These are phyloP conservation scores for Dianthus caryophyllus DNA, from an alignment of 148 eudicot genomes.

Conservation along the genomic window DNA sequence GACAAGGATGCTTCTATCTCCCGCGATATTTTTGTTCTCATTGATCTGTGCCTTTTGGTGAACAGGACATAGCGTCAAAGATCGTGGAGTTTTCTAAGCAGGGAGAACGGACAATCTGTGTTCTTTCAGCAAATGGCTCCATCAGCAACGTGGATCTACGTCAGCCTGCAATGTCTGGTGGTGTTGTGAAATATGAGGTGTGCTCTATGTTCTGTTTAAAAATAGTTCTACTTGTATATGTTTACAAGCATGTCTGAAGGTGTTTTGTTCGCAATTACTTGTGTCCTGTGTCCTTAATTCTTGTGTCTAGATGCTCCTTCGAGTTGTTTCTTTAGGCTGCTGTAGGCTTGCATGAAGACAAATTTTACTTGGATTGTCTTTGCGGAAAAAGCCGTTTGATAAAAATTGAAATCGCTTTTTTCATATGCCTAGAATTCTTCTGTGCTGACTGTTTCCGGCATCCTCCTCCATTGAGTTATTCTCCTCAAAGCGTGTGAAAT, in stretches of 20 bases:
- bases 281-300: neutral
- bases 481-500: neutral
- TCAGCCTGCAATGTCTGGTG: constrained; percentile 56
- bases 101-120: constrained; percentile 66
- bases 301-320: neutral
- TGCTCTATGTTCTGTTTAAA: neutral
- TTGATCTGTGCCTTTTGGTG: constrained; percentile 10
- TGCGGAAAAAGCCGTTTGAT: neutral
- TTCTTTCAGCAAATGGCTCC: constrained; percentile 77
- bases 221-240: neutral
- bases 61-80: constrained; percentile 68
- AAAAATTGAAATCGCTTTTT: neutral
- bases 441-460: neutral
- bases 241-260: constrained; percentile 5
- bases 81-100: constrained; percentile 63
- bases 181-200: constrained; percentile 67
- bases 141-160: constrained; percentile 70
- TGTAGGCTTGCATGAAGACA: neutral
- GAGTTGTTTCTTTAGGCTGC: neutral
- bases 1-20: neutral
- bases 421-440: neutral
- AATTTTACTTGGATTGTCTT: neutral
- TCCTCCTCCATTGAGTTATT: neutral
- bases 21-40: constrained; percentile 5
- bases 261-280: neutral